phyloP scores from a whole-genome alignment of 179 eudicot genomes.

The Nepenthes alata region DNA sequence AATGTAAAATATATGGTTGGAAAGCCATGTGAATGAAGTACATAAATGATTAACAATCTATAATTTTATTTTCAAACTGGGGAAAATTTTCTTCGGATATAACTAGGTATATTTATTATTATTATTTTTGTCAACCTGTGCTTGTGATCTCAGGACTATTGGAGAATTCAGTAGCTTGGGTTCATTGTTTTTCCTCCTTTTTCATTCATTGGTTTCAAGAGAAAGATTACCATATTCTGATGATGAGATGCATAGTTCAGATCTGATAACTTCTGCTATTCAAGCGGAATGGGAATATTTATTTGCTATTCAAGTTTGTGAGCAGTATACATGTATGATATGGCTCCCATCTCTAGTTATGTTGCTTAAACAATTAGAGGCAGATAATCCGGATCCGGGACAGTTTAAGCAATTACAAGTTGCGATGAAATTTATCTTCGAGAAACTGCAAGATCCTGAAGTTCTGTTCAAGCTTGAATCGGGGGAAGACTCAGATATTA shows the following conservation, averaged over 20 bases:
- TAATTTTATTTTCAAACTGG: too few relatives aligned
- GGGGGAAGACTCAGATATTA: slow-evolving; percentile 29
- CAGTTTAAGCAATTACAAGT: slow-evolving; percentile 32
- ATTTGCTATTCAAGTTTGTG: slow-evolving; percentile 53
- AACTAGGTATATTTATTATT: neutral
- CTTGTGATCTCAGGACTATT: slow-evolving; percentile 37
- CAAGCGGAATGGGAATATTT: slow-evolving; percentile 62
- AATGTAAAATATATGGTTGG: too few relatives aligned
- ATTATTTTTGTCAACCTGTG: slow-evolving; percentile 7
- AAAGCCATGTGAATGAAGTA: too few relatives aligned
- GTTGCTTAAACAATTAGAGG: slow-evolving; percentile 41
- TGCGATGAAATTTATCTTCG: slow-evolving; percentile 51
- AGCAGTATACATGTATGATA: slow-evolving; percentile 63
- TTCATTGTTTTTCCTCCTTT: slow-evolving; percentile 61
- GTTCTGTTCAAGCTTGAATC: slow-evolving; percentile 59
- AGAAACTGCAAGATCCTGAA: slow-evolving; percentile 79
- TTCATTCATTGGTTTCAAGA: slow-evolving; percentile 55
- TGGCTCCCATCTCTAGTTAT: slow-evolving; percentile 85
- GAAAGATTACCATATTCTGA: slow-evolving; percentile 17
- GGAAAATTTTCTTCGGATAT: too few relatives aligned
- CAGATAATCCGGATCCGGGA: slow-evolving; percentile 20
- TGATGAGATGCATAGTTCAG: slow-evolving; percentile 20
- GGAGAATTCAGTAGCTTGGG: slow-evolving; percentile 74
- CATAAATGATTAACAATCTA: too few relatives aligned
- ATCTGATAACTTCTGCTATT: slow-evolving; percentile 17